Conservation (phyloP, 441 rosid genomes). For the Rhodomyrtus psidioides region DNA sequence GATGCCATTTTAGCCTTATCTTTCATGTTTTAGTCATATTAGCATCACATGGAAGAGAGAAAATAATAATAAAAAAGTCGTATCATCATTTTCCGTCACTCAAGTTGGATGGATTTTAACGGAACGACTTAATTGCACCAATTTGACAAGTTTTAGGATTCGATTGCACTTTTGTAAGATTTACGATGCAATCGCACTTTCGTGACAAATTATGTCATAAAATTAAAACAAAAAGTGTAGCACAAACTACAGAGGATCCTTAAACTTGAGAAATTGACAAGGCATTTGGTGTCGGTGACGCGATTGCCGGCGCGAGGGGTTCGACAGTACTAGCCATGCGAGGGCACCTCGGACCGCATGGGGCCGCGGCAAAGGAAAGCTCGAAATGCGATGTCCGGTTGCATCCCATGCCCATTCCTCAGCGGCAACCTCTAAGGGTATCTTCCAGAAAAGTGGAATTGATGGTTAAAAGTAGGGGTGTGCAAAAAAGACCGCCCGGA, state of each 20-base stretch:
- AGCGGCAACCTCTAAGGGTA: not conserved
- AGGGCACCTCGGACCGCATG: not conserved
- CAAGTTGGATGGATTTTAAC: too few relatives aligned
- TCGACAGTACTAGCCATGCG: not conserved
- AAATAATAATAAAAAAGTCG: too few relatives aligned
- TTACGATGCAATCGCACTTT: too few relatives aligned
- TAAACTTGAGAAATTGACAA: not conserved
- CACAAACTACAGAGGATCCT: not conserved
- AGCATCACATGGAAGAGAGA: too few relatives aligned
- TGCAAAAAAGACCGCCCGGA: too few relatives aligned
- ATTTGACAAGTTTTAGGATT: too few relatives aligned
- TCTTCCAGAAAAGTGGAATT: not conserved
- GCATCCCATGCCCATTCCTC: not conserved
- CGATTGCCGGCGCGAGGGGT: not conserved
- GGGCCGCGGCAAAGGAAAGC: not conserved
- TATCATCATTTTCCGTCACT: too few relatives aligned
- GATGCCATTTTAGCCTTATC: too few relatives aligned
- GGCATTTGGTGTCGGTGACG: not conserved
- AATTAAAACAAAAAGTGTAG: not conserved
- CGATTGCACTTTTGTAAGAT: too few relatives aligned
- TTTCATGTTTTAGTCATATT: too few relatives aligned
- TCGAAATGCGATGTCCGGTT: not conserved
- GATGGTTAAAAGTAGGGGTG: not conserved
- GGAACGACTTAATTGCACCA: too few relatives aligned
- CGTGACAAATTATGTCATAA: too few relatives aligned